Conservation (phyloP, 345 rosid species). For the Gossypium rotundifolium region DNA sequence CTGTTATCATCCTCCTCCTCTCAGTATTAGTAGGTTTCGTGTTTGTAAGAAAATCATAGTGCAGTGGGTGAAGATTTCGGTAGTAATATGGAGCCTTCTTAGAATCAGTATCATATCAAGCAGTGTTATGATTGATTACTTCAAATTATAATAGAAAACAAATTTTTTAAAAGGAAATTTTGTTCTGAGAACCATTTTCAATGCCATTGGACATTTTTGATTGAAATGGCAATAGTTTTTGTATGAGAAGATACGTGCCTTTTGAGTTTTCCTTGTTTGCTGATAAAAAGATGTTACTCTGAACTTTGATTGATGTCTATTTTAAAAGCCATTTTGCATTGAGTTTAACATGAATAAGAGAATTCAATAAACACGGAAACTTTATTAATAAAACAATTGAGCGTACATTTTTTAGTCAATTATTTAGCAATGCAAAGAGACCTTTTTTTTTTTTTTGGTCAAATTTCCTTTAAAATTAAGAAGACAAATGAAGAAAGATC, state of each 20-base stretch:
- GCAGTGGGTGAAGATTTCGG: not conserved
- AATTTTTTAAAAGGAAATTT: not conserved
- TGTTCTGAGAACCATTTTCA: not conserved
- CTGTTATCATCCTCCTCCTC: constrained; percentile 48
- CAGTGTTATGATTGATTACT: not conserved
- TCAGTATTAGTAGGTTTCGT: constrained; percentile 46
- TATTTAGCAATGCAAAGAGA: not conserved
- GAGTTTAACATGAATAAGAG: not conserved
- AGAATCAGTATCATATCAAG: not conserved
- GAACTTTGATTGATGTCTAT: not conserved
- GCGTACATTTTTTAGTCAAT: not conserved
- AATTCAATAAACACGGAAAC: not conserved
- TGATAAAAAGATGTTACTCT: not conserved
- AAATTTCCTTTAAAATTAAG: not conserved
- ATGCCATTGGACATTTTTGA: not conserved
- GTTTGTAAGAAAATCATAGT: constrained; percentile 26
- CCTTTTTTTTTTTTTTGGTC: not conserved
- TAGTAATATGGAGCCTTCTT: not conserved
- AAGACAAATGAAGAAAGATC: not conserved
- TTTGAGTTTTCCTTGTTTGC: not conserved
- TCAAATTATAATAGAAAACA: not conserved
- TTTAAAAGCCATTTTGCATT: not conserved
- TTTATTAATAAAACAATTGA: not conserved
- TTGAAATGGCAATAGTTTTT: too few relatives aligned
- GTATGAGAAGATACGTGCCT: not conserved